phyloP scores from a whole-genome alignment of 2,329 filamentous ascomycete species.

The Verticillium isaacii region DNA sequence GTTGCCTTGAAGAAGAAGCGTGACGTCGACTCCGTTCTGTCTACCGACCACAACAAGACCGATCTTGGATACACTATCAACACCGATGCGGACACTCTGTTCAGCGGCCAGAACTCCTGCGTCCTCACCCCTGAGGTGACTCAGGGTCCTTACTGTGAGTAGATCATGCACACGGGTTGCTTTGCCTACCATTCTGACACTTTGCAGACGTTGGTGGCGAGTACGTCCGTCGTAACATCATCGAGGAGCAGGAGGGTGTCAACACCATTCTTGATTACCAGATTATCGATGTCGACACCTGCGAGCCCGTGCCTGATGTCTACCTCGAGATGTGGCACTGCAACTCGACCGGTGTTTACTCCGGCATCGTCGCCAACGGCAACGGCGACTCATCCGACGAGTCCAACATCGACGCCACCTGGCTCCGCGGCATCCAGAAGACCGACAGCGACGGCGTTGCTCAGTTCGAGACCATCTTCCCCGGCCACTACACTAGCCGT shows the following conservation, averaged over 20 bases:
- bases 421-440: constrained; percentile 32
- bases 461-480: constrained; percentile 36
- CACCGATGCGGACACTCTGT: constrained; percentile 23
- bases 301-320: constrained; percentile 31
- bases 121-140: constrained; percentile 41
- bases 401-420: constrained; percentile 27
- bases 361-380: constrained; percentile 28
- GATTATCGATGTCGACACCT: constrained; percentile 36
- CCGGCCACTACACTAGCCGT: constrained; percentile 36
- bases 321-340: constrained; percentile 39
- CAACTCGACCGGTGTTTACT: constrained; percentile 41
- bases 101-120: constrained; percentile 34
- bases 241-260: constrained; percentile 34
- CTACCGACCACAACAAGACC: constrained; percentile 28
- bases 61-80: constrained; percentile 21
- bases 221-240: constrained; percentile 32
- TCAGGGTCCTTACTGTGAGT: constrained; percentile 40
- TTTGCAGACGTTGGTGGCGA: constrained; percentile 26
- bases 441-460: constrained; percentile 34
- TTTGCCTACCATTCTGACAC: background rate
- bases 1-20: constrained; percentile 21
- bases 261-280: constrained; percentile 36
- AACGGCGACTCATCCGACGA: constrained; percentile 25
- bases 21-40: constrained; percentile 24
- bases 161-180: accelerated